These are phyloP conservation scores for Ceratocystis cacaofunesta DNA, from an alignment of 2,329 filamentous ascomycete species.

Conservation along the genomic window DNA sequence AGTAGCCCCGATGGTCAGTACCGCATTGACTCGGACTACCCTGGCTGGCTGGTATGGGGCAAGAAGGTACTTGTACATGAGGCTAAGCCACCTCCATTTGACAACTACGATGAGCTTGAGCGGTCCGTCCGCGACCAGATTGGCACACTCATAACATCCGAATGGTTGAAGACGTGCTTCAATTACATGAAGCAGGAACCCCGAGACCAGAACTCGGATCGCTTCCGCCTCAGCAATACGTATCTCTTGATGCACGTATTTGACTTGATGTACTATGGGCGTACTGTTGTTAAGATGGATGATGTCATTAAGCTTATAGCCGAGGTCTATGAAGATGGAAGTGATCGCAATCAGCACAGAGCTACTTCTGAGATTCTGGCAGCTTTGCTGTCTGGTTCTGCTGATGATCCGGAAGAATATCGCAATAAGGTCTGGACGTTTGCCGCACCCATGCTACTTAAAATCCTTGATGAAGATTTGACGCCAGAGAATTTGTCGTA, in stretches of 20 bases:
- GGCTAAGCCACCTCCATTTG: conserved; percentile 53
- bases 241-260: conserved; percentile 82
- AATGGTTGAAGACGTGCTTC: conserved; percentile 82
- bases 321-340: conserved; percentile 76
- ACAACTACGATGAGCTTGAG: conserved; percentile 67
- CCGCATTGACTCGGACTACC: conserved; percentile 81
- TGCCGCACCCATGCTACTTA: conserved; percentile 72
- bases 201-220: conserved; percentile 62
- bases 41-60: conserved; percentile 93
- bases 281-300: conserved; percentile 64
- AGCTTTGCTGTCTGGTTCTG: conserved; percentile 65
- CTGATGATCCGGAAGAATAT: conserved; percentile 59
- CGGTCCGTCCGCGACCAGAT: conserved; percentile 60
- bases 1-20: conserved; percentile 60
- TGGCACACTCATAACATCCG: conserved; percentile 60
- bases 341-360: conserved; percentile 93
- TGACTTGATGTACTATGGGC: conserved; percentile 69
- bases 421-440: conserved; percentile 74
- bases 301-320: conserved; percentile 72
- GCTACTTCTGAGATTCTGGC: conserved; percentile 89
- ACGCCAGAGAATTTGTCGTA: conserved; percentile 91
- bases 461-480: conserved; percentile 77
- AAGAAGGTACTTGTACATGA: conserved; percentile 70
- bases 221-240: conserved; percentile 78
- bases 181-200: conserved; percentile 94